phyloP scores from a whole-genome alignment of 1,284 basidiomycete species.

The Bondarzewia mesenterica region DNA sequence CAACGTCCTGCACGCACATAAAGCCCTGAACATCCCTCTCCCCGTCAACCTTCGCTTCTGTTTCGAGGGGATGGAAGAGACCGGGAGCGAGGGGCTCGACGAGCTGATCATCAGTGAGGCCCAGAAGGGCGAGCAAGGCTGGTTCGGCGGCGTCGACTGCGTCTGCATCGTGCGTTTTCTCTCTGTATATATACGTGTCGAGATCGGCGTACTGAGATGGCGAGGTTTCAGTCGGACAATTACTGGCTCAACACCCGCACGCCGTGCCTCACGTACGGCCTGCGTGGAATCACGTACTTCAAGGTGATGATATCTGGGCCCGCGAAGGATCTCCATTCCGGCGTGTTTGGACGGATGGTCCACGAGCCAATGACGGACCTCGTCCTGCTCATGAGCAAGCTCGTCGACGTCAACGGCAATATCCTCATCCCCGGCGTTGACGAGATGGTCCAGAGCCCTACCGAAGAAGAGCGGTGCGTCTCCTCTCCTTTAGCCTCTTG shows the following conservation, averaged over 20 bases:
- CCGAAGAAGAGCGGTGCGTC: constrained; percentile 67
- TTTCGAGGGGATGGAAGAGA: constrained; percentile 99
- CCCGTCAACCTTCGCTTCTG: constrained; percentile 94
- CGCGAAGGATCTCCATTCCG: constrained; percentile 87
- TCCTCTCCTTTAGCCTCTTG: background rate
- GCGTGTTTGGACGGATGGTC: constrained; percentile 80
- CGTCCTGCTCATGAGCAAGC: constrained; percentile 73
- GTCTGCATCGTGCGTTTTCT: constrained; percentile 78
- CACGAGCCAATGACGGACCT: constrained; percentile 89
- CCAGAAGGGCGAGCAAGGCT: constrained; percentile 54
- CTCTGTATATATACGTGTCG: background rate
- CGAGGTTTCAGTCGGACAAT: constrained; percentile 66
- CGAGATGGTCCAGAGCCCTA: constrained; percentile 77
- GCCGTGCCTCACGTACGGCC: constrained; percentile 69
- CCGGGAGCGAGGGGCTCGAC: constrained; percentile 89
- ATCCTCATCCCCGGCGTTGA: constrained; percentile 92
- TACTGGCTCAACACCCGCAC: constrained; percentile 81
- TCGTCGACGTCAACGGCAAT: constrained; percentile 76
- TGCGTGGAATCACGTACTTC: constrained; percentile 89
- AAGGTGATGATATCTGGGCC: constrained; percentile 82
- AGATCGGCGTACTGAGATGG: background rate
- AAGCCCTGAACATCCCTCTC: constrained; percentile 63
- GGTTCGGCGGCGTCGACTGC: constrained; percentile 89
- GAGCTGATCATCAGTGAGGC: constrained; percentile 82
- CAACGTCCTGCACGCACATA: constrained; percentile 89